Conservation (phyloP, 2,329 filamentous ascomycete genomes). For the Talaromyces rugulosus region DNA sequence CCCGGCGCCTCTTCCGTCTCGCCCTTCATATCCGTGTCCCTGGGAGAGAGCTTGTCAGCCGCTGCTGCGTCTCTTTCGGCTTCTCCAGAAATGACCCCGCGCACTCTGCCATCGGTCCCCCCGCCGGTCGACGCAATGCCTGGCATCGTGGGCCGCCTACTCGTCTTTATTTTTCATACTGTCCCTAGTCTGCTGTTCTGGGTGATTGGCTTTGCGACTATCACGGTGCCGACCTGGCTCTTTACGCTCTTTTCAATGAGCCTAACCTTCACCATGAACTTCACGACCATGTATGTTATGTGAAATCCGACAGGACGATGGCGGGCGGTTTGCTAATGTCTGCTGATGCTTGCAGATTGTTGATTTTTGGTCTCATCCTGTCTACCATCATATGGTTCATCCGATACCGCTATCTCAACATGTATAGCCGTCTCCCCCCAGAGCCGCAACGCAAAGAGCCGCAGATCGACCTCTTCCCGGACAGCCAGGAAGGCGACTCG, state of each 20-base stretch:
- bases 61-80: not conserved
- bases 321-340: not conserved
- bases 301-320: not conserved
- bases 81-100: slow-evolving; percentile 16
- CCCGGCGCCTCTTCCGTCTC: not conserved
- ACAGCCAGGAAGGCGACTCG: slow-evolving; percentile 80
- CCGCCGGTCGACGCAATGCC: slow-evolving; percentile 33
- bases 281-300: slow-evolving; percentile 75
- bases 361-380: slow-evolving; percentile 71
- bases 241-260: slow-evolving; percentile 89
- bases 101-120: slow-evolving; percentile 21
- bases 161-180: slow-evolving; percentile 49
- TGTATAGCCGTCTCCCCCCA: slow-evolving; percentile 89
- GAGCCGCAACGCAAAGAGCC: slow-evolving; percentile 96
- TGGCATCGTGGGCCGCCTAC: slow-evolving; percentile 45
- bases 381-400: slow-evolving; percentile 93
- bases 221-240: slow-evolving; percentile 82
- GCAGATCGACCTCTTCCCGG: slow-evolving; percentile 90
- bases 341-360: slow-evolving; percentile 50
- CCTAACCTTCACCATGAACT: slow-evolving; percentile 97
- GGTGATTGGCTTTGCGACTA: slow-evolving; percentile 77
- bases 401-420: slow-evolving; percentile 91
- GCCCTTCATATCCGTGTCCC: not conserved
- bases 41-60: not conserved
- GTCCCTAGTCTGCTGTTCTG: slow-evolving; percentile 66